These are phyloP conservation scores for Hymenoscyphus infarciens DNA, from an alignment of 2,329 filamentous ascomycete genomes.

Conservation along the genomic window DNA sequence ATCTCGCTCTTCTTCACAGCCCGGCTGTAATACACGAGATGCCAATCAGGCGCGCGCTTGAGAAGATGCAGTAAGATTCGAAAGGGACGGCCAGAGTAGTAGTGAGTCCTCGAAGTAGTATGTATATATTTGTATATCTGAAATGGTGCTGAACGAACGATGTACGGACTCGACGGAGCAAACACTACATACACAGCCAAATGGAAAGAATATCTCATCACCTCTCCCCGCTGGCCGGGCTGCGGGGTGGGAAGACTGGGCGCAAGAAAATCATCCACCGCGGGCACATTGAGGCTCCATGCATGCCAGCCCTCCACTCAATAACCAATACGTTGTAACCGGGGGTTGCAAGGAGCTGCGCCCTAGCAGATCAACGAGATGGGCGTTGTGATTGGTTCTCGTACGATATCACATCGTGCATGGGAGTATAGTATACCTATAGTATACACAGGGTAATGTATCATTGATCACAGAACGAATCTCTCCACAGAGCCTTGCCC, in stretches of 20 bases:
- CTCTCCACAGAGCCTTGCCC: not conserved
- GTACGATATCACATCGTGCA: conserved; percentile 3
- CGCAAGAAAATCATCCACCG: not conserved
- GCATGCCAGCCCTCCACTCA: not conserved
- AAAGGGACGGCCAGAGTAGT: not conserved
- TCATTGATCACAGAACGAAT: not conserved
- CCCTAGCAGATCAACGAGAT: not conserved
- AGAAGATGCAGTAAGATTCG: not conserved
- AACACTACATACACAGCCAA: not conserved
- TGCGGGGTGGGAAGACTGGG: conserved; percentile 1
- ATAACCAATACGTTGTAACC: no score
- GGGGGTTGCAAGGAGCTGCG: not conserved
- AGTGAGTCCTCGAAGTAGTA: not conserved
- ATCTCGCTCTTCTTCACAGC: not conserved
- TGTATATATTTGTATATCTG: not conserved
- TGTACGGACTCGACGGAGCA: not conserved
- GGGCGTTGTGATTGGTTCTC: not conserved
- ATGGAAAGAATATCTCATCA: not conserved
- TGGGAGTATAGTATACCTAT: no score
- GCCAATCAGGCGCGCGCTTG: not conserved
- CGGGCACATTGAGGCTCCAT: conserved; percentile 1
- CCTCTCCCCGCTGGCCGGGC: not conserved
- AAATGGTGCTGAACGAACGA: not conserved
- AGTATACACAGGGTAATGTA: not conserved
- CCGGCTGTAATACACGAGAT: not conserved